Evolutionary conservation across 2,329 filamentous ascomycete genomes (phyloP), one percentile per base, ranked within the genome.

Genomic region (Penicillium sp.): DNA sequence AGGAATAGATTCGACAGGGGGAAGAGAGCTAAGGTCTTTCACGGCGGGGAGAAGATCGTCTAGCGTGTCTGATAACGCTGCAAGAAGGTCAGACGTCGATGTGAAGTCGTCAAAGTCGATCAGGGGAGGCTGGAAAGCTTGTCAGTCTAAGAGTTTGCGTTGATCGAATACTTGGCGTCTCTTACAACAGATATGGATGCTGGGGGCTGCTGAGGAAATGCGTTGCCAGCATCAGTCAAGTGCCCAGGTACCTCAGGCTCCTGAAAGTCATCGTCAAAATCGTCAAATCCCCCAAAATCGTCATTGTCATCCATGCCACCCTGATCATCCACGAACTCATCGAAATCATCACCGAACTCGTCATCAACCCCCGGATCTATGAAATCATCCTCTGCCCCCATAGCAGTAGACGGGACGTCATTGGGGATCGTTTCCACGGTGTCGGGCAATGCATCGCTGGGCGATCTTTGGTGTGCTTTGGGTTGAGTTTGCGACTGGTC

Each of bases 251-350:
- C 52, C 40, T 65, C 63, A 36, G 68, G 69, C 49, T 71, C 69
- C 63, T 88, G 79, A 63, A 88, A 88, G 34, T 76, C 83, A 54
- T 76, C 71, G 62, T 83, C 82, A 69, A 88, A 88, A 61, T 87
- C 71, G 63, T 83, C 82, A 69, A 88, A 88, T 61, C 87, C 84
- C 53, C 78, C 77, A 67, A 82, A 80, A 61, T 79, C 76, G 58
- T 76, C 75, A 11, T 32, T 32, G 57, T 76, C 74, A 47, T 68
- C 73, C 51, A 71, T 73, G 50, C 70, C 66, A 49, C 75, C 73
- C 50, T 74, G 74, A 40, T 76, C 76, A 58, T 77, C 73, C 51
- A 73, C 69, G 54, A 76, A 78, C 46, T 77, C 75, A 57, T 76
- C 74, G 63, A 77, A 77, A 28, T 77, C 74, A 47, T 82, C 83